These are phyloP conservation scores for Pyronema domesticum DNA, from an alignment of 495 filamentous ascomycete genomes.

Conservation along the genomic window DNA sequence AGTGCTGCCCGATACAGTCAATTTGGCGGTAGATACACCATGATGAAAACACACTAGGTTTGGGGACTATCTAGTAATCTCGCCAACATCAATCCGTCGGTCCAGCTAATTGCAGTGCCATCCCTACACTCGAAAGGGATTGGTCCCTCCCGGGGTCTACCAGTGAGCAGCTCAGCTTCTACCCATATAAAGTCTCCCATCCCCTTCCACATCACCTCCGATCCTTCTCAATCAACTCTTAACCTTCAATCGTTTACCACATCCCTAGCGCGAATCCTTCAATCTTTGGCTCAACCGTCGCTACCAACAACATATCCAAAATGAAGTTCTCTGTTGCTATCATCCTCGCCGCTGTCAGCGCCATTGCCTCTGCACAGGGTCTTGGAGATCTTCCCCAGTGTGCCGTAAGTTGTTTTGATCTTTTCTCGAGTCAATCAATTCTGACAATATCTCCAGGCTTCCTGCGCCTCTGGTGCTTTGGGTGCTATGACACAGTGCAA, in stretches of 20 bases:
- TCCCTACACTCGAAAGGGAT: too few relatives aligned
- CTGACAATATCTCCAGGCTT: slow-evolving; percentile 27
- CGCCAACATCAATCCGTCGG: too few relatives aligned
- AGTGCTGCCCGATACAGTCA: too few relatives aligned
- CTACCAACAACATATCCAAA: slow-evolving; percentile 3
- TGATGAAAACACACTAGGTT: too few relatives aligned
- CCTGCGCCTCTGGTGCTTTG: slow-evolving; percentile 34
- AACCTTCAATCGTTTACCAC: background rate
- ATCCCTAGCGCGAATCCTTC: slow-evolving; percentile 13
- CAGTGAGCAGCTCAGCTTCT: background rate
- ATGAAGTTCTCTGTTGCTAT: slow-evolving; percentile 21
- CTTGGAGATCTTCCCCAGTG: slow-evolving; percentile 32
- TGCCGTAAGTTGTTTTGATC: slow-evolving; percentile 29
- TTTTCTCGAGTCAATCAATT: background rate
- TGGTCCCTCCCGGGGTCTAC: background rate
- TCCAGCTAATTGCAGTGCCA: too few relatives aligned
- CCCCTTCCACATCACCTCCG: background rate
- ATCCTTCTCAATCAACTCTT: background rate
- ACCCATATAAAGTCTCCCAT: background rate
- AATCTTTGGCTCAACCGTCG: background rate
- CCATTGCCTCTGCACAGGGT: slow-evolving; percentile 28
- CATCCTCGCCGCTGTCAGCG: slow-evolving; percentile 24
- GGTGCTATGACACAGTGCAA: slow-evolving; percentile 32
- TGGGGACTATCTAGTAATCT: too few relatives aligned
- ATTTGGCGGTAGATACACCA: too few relatives aligned